phyloP scores from a whole-genome alignment of 2,329 filamentous ascomycete species.

The Graphilbum sp. region DNA sequence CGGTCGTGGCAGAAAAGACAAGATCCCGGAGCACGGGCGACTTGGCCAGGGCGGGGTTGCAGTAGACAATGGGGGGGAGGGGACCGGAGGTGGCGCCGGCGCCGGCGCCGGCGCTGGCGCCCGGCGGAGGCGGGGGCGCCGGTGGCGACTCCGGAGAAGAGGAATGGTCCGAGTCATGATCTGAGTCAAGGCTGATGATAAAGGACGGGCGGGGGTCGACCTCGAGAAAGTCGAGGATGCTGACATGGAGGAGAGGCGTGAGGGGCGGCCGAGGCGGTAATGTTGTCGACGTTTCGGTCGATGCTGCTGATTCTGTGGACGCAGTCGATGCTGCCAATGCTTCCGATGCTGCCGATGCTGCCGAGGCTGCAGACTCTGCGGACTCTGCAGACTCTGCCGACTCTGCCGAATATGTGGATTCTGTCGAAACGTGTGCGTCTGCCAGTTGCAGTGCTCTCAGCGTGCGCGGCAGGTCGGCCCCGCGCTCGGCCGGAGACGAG shows the following conservation, averaged over 20 bases:
- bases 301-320: too few relatives aligned
- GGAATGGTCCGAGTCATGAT: background rate
- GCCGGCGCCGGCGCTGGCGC: background rate
- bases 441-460: too few relatives aligned
- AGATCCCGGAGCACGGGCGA: conserved; percentile 8
- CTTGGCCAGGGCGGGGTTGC: conserved; percentile 13
- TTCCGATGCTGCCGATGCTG: too few relatives aligned
- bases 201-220: conserved; percentile 22
- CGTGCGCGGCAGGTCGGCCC: too few relatives aligned
- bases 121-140: too few relatives aligned
- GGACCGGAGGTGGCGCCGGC: background rate
- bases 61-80: conserved; percentile 10
- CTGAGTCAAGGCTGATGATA: conserved; percentile 11
- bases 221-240: conserved; percentile 22
- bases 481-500: too few relatives aligned
- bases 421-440: too few relatives aligned
- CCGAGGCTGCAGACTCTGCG: too few relatives aligned
- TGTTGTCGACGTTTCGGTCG: background rate
- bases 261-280: background rate
- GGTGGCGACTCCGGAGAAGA: too few relatives aligned
- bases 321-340: too few relatives aligned
- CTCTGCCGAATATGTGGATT: too few relatives aligned
- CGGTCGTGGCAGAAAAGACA: background rate
- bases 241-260: conserved; percentile 6
- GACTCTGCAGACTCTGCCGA: too few relatives aligned